These are phyloP conservation scores for Rhodotorula babjevae DNA, from an alignment of 768 basidiomycete species.

Conservation along the genomic window DNA sequence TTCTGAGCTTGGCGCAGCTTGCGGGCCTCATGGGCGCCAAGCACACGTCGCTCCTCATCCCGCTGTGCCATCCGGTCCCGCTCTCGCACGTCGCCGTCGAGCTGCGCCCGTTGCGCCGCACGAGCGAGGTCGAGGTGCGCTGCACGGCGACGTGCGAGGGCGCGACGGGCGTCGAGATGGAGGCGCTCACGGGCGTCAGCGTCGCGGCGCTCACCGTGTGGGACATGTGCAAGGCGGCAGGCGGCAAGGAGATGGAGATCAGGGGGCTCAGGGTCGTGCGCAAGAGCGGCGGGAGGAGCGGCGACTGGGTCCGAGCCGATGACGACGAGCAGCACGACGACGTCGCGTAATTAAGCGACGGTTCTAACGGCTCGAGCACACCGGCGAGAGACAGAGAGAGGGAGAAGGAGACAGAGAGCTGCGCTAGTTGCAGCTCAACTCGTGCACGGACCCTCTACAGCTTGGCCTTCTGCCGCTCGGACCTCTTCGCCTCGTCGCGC, in stretches of 20 bases:
- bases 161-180: constrained; percentile 87
- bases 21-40: constrained; percentile 86
- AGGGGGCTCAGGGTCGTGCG: constrained; percentile 59
- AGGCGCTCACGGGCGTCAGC: constrained; percentile 78
- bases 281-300: constrained; percentile 72
- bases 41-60: constrained; percentile 74
- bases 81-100: constrained; percentile 66
- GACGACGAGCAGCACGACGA: not conserved
- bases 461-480: constrained; percentile 17
- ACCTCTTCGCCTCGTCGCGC: not conserved
- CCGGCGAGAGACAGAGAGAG: no score
- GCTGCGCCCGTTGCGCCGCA: constrained; percentile 50
- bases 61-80: constrained; percentile 77
- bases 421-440: no score
- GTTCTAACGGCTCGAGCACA: no score
- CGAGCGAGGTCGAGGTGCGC: constrained; percentile 48
- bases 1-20: constrained; percentile 55
- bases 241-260: constrained; percentile 81
- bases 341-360: not conserved
- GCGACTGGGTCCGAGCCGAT: constrained; percentile 54
- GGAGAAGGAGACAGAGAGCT: not conserved
- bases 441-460: not conserved
- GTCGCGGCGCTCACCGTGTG: constrained; percentile 75
- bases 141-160: constrained; percentile 68
- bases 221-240: constrained; percentile 90